Evolutionary conservation across 345 rosid genomes (phyloP), one percentile per base, ranked within the genome.

Genomic region (Lenwebbia sp.): DNA sequence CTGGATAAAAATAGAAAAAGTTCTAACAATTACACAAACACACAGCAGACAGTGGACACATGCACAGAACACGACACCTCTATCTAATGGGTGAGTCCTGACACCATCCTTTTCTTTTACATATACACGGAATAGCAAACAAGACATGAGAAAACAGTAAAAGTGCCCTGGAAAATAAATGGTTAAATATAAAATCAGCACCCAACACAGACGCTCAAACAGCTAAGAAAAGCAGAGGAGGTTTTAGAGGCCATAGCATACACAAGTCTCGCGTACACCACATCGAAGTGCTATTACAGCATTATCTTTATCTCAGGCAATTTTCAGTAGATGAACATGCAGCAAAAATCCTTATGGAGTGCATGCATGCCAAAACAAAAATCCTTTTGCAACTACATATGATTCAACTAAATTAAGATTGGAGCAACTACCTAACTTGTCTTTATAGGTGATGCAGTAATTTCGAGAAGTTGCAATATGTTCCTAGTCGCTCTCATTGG

Each of bases 1-100:
- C 99, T 97, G 92, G 88, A 85, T 86, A 49, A 84, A 50, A 84
- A 53, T 57, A 86, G 54, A 76, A 70, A 84, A 85, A 41, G 33
- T 50, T 28, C 65, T 19, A 28, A 49, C 52, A 58, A 70, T 44
- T 44, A 23, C 41, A 56, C 52, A 55, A 57, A 84, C 33, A 44
- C 56, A 47, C 23, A 65, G 41, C 1, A 8, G 81, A 70, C 13
- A 37, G 41, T 19, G 23, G 13, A 83, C 54, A 19, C 12, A 70
- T 19, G 26, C 81, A 70, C 47, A 33, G 78, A 11, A 4, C 81
- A 19, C 26, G 6, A 70, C 81, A 70, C 47, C 81, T 37, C 26
- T 70, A 21, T 70, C 81, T 70, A 37, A 70, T 70, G 26, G 81
- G 47, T 21, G 81, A 70, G 41, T 70, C 81, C 81, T 70, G 81